These are phyloP conservation scores for Diplocarpon rosae DNA, from an alignment of 2,329 filamentous ascomycete genomes.

Conservation along the genomic window DNA sequence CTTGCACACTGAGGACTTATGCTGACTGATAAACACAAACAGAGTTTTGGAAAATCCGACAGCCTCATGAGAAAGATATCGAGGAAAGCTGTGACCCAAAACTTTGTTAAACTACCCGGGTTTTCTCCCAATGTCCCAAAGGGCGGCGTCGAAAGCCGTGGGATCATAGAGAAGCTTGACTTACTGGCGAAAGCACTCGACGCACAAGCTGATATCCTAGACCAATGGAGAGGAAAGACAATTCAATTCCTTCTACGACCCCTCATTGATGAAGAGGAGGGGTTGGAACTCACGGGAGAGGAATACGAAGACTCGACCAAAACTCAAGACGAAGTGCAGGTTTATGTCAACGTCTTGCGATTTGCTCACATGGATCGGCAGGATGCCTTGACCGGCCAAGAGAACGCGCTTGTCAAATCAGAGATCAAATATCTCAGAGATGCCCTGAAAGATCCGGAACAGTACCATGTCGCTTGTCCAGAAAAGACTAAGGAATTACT, in stretches of 20 bases:
- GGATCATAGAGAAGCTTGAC: constrained; percentile 55
- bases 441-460: constrained; percentile 48
- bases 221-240: constrained; percentile 64
- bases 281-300: constrained; percentile 69
- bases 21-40: too few relatives aligned
- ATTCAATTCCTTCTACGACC: constrained; percentile 61
- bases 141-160: constrained; percentile 62
- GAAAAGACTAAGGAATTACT: constrained; percentile 46
- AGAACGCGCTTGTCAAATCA: constrained; percentile 63
- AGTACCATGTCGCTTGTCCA: constrained; percentile 60
- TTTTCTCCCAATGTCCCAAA: constrained; percentile 40
- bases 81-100: constrained; percentile 38
- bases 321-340: constrained; percentile 78
- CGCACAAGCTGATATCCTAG: constrained; percentile 57
- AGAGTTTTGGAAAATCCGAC: constrained; percentile 43
- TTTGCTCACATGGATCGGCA: constrained; percentile 69
- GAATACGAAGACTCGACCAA: constrained; percentile 84
- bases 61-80: constrained; percentile 53
- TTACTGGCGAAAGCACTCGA: constrained; percentile 57
- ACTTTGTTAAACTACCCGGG: constrained; percentile 53
- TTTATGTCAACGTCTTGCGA: constrained; percentile 70
- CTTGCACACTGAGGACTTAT: background rate
- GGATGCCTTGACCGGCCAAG: constrained; percentile 63
- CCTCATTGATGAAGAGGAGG: constrained; percentile 72
- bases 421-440: constrained; percentile 44